phyloP scores from a whole-genome alignment of 768 basidiomycete genomes.

The Calocybe indica region DNA sequence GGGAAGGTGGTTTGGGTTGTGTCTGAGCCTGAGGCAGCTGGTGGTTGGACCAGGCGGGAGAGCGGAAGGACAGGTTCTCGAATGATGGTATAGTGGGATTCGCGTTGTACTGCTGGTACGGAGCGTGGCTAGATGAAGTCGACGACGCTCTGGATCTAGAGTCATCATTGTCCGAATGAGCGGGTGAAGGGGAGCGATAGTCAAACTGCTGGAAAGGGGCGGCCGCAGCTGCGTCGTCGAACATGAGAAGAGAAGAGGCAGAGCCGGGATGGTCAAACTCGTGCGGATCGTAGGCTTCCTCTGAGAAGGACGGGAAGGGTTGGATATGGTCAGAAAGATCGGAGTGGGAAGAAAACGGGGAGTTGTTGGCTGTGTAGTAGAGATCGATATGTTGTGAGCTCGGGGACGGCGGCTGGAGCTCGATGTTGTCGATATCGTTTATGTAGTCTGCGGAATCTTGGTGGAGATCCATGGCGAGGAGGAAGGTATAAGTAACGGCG shows the following conservation, averaged over 20 bases:
- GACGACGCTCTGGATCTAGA: conserved; percentile 60
- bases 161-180: conserved; percentile 36
- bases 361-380: conserved; percentile 52
- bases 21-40: conserved; percentile 29
- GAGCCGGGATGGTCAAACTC: conserved; percentile 63
- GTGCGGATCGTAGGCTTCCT: conserved; percentile 58
- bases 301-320: conserved; percentile 42
- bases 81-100: conserved; percentile 44
- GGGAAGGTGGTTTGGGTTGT: conserved; percentile 41
- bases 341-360: conserved; percentile 62
- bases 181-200: conserved; percentile 59
- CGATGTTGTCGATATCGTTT: conserved; percentile 21
- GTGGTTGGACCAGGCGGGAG: conserved; percentile 50
- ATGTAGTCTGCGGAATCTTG: no score
- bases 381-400: conserved; percentile 13
- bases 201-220: conserved; percentile 44
- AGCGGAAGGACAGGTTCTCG: conserved; percentile 59
- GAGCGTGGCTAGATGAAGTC: conserved; percentile 48
- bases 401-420: conserved; percentile 20
- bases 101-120: conserved; percentile 49
- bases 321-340: conserved; percentile 52
- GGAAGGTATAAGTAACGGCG: no score
- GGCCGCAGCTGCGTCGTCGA: conserved; percentile 26
- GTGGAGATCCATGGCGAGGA: no score
- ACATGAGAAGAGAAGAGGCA: conserved; percentile 46